Evolutionary conservation across 768 basidiomycete genomes (phyloP), one percentile per base, ranked within the genome.

Genomic region (Macrolepiota dolichaula): DNA sequence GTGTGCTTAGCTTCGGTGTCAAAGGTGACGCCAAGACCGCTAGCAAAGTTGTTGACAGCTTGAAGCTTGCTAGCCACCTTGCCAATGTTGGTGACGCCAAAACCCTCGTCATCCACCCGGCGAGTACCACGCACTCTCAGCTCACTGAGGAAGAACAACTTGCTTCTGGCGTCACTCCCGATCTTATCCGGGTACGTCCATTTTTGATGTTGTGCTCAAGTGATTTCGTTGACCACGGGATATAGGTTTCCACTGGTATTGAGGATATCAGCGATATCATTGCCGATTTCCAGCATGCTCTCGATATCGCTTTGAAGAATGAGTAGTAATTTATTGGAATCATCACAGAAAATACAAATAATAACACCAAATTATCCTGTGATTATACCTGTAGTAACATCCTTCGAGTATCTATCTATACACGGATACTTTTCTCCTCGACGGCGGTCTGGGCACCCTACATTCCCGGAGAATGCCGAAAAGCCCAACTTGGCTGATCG

Each of bases 1-100:
- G 91, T 22, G 81, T 94, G 65, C 73, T 94, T 53, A 89, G 81
- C 72, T 93, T 94, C 66, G 93, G 92, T 7, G 72, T 92, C 63
- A 85, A 85, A 66, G 89, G 86, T 17, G 80, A 80, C 54, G 73
- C 74, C 1, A 70, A 73, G 53, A 69, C 68, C 1, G 87, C 86
- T 6, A 83, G 80, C 73, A 78, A 78, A 59, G 77, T 88, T 35
- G 88, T 94, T 13, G 91, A 94, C 65, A 79, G 72, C 63, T 77
- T 94, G 60, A 83, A 81, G 67, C 78, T 94, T 4, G 88, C 87
- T 17, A 88, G 86, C 66, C 75, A 91, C 67, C 78, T 91, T 9
- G 88, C 88, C 12, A 91, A 91, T 67, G 86, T 91, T 25, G 83
- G 85, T 27, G 87, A 89, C 62, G 85, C 87, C n/a, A 91, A 92